A percentile compares a stretch with the other conserved stretches of the same genome.
Conservation (phyloP, 2,329 filamentous ascomycete species). For the Aspergillus amoenus region DNA sequence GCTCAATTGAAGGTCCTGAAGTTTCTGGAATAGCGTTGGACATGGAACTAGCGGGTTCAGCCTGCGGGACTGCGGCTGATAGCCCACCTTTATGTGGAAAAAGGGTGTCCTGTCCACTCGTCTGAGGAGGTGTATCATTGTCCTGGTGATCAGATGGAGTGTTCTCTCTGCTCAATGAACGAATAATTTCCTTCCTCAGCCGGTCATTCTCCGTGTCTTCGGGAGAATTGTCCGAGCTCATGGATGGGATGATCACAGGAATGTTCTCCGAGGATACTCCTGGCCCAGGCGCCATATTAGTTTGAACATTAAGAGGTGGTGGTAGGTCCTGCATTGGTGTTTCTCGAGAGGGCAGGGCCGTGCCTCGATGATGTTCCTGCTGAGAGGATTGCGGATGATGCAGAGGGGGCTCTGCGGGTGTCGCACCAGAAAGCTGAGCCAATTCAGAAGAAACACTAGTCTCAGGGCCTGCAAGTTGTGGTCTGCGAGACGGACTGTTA, state of each 20-base stretch:
- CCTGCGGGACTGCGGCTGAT: conserved; percentile 17
- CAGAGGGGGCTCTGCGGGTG: conserved; percentile 29
- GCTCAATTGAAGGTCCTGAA: conserved; percentile 7
- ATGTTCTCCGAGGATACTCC: conserved; percentile 19
- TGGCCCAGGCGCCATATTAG: conserved; percentile 17
- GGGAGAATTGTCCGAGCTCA: conserved; percentile 36
- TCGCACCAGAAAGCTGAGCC: conserved; percentile 44
- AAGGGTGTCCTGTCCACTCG: conserved; percentile 27
- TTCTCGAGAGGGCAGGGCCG: background rate
- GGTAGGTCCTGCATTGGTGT: conserved; percentile 23
- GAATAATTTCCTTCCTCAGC: conserved; percentile 49
- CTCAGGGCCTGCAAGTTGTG: conserved; percentile 50
- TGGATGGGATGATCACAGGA: conserved; percentile 34
- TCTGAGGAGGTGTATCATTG: conserved; percentile 18
- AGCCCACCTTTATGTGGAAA: conserved; percentile 39
- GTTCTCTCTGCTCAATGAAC: conserved; percentile 43
- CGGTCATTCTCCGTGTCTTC: conserved; percentile 45
- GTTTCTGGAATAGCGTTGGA: conserved; percentile 11
- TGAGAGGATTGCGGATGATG: conserved; percentile 9
- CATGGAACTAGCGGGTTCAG: conserved; percentile 12
- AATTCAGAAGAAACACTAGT: conserved; percentile 42
- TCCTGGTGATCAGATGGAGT: conserved; percentile 31
- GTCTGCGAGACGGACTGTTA: conserved; percentile 62
- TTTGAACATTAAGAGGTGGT: conserved; percentile 34
- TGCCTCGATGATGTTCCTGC: background rate